Evolutionary conservation across 2,329 filamentous ascomycete genomes (phyloP), one percentile per base, ranked within the genome.

Genomic region (Hyphodiscus sp.): DNA sequence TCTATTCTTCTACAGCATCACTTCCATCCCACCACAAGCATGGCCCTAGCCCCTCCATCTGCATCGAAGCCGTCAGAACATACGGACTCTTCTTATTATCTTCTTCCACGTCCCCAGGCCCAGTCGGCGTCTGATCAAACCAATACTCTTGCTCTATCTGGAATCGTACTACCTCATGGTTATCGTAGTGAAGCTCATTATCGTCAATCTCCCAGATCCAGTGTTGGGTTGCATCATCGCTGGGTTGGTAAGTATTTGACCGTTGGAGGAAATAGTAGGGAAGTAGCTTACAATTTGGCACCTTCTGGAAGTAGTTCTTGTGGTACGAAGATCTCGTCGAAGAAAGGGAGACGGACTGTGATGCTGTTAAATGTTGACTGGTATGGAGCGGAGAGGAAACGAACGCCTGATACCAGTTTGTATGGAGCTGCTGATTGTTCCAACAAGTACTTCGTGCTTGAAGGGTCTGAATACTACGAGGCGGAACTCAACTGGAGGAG

Each of bases 391-490:
- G 15, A 45, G 41, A 16, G 29, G 33, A n/a, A 57, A 60, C 77
- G 54, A 70, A 86, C 83, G 77, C 64, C 84, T 82, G 64, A 95
- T 89, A 41, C 88, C 91, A 1, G 84, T 75, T 8, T 83, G 77
- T 1, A 80, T 86, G 38, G 85, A 85, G 60, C 83, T 85, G 59
- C 85, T 85, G 70, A 99, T 96, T 60, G 84, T 86, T 16, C 89
- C 94, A 45, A 89, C 77, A 65, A 99, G 79, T 55, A 96, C 89
- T 69, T 99, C 94, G 47, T 90, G 89, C 68, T 95, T 95, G 75
- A 96, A 97, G 0, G 94, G 94, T 20, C 94, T 85, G 70, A 97
- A 99, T 29, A 99, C 91, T 18, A 96, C 79, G 67, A 99, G 78
- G 20, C 91, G 87, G 66, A 97, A 99, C 68, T 95, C 91, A 48